phyloP scores from a whole-genome alignment of 805 yeast genomes.

The Vanderwaltozyma tropicalis region DNA sequence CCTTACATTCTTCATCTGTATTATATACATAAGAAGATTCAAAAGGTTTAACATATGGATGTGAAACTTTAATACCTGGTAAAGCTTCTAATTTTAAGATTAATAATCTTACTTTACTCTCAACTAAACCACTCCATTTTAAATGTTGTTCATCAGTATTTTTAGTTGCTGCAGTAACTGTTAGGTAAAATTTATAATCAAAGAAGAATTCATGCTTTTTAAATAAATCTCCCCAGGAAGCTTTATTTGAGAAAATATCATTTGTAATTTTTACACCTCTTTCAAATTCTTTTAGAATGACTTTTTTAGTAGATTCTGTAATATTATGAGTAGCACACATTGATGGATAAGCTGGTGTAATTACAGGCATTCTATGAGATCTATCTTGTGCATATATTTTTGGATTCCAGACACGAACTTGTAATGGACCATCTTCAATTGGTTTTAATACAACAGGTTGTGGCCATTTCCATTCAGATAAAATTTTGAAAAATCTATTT shows the following conservation, averaged over 20 bases:
- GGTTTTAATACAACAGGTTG: slow-evolving; percentile 89
- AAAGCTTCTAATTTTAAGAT: slow-evolving; percentile 75
- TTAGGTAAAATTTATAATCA: slow-evolving; percentile 76
- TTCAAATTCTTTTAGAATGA: slow-evolving; percentile 67
- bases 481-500: slow-evolving; percentile 78
- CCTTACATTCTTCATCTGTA: slow-evolving; percentile 44
- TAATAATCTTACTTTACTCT: slow-evolving; percentile 69
- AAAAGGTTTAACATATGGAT: slow-evolving; percentile 78
- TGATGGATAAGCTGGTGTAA: slow-evolving; percentile 84
- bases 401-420: slow-evolving; percentile 96
- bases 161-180: slow-evolving; percentile 67
- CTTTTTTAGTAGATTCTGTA: slow-evolving; percentile 73
- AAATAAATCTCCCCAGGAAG: slow-evolving; percentile 67
- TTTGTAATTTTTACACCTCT: slow-evolving; percentile 67
- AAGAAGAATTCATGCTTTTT: slow-evolving; percentile 72
- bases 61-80: slow-evolving; percentile 72
- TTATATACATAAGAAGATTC: slow-evolving; percentile 41
- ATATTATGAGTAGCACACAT: slow-evolving; percentile 99
- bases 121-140: slow-evolving; percentile 90
- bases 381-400: slow-evolving; percentile 80
- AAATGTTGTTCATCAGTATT: slow-evolving; percentile 72
- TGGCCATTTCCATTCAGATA: slow-evolving; percentile 94
- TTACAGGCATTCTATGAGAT: slow-evolving; percentile 91
- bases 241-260: slow-evolving; percentile 53
- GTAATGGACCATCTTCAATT: slow-evolving; percentile 94